Evolutionary conservation across 2,329 filamentous ascomycete species (phyloP).

Genomic region (Rosellinia necatrix): DNA sequence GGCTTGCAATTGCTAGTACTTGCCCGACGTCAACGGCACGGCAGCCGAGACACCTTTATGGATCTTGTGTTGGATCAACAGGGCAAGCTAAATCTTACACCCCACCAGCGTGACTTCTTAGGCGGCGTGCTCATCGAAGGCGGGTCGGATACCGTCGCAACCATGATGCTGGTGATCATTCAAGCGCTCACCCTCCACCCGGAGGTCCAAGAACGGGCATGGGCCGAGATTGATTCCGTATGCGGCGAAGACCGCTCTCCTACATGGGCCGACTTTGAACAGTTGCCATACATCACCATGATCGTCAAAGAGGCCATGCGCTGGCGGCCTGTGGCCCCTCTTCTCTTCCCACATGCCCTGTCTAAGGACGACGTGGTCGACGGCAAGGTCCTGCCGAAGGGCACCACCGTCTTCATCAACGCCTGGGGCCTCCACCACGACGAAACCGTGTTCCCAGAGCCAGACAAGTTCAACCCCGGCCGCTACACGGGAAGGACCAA

Average conservation of each 20-base stretch:
- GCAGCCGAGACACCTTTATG: slow-evolving; percentile 8
- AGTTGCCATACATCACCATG: slow-evolving; percentile 48
- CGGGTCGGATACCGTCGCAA: not conserved
- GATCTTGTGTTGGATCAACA: slow-evolving; percentile 21
- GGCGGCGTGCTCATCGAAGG: not conserved
- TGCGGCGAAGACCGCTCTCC: slow-evolving; percentile 45
- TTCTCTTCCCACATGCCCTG: slow-evolving; percentile 42
- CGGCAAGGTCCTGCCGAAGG: slow-evolving; percentile 47
- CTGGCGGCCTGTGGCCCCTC: slow-evolving; percentile 46
- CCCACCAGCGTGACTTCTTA: not conserved
- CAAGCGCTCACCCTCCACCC: slow-evolving; percentile 39
- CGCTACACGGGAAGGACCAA: slow-evolving; percentile 30
- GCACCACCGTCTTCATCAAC: slow-evolving; percentile 43
- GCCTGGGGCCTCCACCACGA: slow-evolving; percentile 43
- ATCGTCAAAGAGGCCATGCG: slow-evolving; percentile 49
- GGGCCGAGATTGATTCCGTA: slow-evolving; percentile 46
- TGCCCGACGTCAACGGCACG: not conserved
- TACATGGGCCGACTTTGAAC: slow-evolving; percentile 31
- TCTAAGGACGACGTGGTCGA: slow-evolving; percentile 34
- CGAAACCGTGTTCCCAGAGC: not conserved
- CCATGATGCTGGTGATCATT: not conserved
- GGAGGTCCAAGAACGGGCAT: slow-evolving; percentile 46
- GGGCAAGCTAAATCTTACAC: not conserved
- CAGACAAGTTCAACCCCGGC: slow-evolving; percentile 26
- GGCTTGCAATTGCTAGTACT: too few species aligned